These are phyloP conservation scores for Pedinophyceae sp. DNA, from an alignment of 139 green algal genomes.

Conservation along the genomic window DNA sequence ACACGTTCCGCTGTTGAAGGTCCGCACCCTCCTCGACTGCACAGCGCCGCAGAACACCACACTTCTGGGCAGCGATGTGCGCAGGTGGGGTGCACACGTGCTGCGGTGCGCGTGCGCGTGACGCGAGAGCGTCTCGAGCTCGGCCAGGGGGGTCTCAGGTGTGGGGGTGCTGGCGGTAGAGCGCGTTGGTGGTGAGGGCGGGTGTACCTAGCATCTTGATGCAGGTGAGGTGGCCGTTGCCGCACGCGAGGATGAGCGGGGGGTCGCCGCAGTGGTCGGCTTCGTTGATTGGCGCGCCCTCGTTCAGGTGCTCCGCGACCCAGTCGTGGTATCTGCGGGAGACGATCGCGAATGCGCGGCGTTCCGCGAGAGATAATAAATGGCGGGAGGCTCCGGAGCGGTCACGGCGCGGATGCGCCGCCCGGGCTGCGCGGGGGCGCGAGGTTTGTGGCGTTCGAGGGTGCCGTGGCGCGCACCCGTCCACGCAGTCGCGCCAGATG, in stretches of 20 bases:
- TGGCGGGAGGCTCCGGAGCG: too few relatives aligned
- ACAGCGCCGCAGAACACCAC: not conserved
- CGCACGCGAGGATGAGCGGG: constrained; percentile 70
- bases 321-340: constrained; percentile 92
- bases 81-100: not conserved
- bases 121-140: not conserved
- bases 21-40: constrained; percentile 59
- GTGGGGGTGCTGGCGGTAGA: not conserved
- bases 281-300: constrained; percentile 78
- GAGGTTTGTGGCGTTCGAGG: too few relatives aligned
- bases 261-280: constrained; percentile 84
- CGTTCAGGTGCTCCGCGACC: constrained; percentile 28
- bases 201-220: constrained; percentile 5
- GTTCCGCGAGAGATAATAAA: too few relatives aligned
- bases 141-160: not conserved
- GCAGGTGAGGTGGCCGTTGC: constrained; percentile 45
- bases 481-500: constrained; percentile 87
- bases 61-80: not conserved
- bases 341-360: too few relatives aligned
- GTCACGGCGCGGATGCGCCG: too few relatives aligned
- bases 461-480: too few relatives aligned
- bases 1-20: constrained; percentile 80
- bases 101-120: not conserved
- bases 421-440: too few relatives aligned
- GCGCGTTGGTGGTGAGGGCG: not conserved